Evolutionary conservation across 2,329 filamentous ascomycete genomes (phyloP).

Genomic region (Escovopsis weberi): DNA sequence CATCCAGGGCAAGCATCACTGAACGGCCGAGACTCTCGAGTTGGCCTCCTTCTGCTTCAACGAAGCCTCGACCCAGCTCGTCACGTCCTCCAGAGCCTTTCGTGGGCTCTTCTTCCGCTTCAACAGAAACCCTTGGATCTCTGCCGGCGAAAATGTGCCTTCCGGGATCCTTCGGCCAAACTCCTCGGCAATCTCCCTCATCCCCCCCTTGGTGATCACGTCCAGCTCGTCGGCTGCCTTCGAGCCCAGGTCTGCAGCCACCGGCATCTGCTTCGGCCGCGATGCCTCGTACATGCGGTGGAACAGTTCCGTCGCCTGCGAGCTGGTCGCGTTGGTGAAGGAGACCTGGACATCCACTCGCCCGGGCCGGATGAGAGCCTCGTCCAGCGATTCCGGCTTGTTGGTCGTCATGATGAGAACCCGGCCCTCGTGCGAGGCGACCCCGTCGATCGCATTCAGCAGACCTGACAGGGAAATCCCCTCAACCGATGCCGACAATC

Average conservation of each 20-base stretch:
- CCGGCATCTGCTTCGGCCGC: slow-evolving; percentile 3
- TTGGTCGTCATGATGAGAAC: slow-evolving; percentile 78
- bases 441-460: slow-evolving; percentile 72
- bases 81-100: slow-evolving; percentile 37
- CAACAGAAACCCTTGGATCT: slow-evolving; percentile 51
- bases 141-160: slow-evolving; percentile 40
- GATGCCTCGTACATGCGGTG: slow-evolving; percentile 42
- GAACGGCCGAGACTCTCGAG: slow-evolving; percentile 33
- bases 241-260: slow-evolving; percentile 2
- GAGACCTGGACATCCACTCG: slow-evolving; percentile 56
- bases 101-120: slow-evolving; percentile 45
- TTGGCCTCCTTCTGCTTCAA: slow-evolving; percentile 34
- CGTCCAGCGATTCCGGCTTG: slow-evolving; percentile 56
- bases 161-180: slow-evolving; percentile 41
- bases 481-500: slow-evolving; percentile 10
- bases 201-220: slow-evolving; percentile 17
- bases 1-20: slow-evolving; percentile 15
- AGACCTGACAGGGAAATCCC: slow-evolving; percentile 65
- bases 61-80: slow-evolving; percentile 37
- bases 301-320: slow-evolving; percentile 44
- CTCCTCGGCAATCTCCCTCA: slow-evolving; percentile 27
- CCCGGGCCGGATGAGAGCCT: slow-evolving; percentile 59
- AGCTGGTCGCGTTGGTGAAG: slow-evolving; percentile 42
- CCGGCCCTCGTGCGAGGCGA: slow-evolving; percentile 63
- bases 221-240: slow-evolving; percentile 3